These are phyloP conservation scores for Myrica gale DNA, from an alignment of 306 rosid genomes.

Conservation along the genomic window DNA sequence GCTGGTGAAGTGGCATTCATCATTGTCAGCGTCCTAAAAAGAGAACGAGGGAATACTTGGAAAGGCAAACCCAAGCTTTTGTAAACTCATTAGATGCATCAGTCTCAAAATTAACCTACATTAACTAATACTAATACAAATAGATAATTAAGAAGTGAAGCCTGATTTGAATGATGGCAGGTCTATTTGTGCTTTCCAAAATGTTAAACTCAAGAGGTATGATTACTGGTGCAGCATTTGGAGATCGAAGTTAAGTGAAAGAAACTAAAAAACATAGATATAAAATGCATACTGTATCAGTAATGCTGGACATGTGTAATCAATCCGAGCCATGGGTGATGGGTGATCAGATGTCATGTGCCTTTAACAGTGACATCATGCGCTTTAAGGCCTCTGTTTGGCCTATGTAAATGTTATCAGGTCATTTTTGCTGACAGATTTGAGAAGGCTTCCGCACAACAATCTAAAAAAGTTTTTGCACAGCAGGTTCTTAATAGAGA, in stretches of 20 bases:
- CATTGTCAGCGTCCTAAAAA: conserved; percentile 51
- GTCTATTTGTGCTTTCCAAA: neutral
- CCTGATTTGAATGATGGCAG: neutral
- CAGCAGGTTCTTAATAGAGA: neutral
- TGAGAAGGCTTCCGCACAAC: neutral
- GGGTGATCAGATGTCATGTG: neutral
- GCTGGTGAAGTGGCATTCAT: conserved; percentile 48
- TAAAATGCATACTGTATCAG: neutral
- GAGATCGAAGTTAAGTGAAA: neutral
- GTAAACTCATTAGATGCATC: neutral
- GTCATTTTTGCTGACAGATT: neutral
- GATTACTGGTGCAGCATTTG: too few relatives aligned
- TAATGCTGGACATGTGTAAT: neutral
- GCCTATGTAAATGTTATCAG: too few relatives aligned
- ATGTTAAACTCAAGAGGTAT: too few relatives aligned
- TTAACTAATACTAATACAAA: neutral
- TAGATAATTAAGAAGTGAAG: neutral
- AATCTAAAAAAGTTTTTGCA: neutral
- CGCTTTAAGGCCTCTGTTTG: neutral
- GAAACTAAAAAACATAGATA: neutral
- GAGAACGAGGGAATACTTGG: conserved; percentile 33
- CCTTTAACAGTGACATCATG: neutral
- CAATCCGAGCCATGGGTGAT: neutral
- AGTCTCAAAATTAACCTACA: neutral
- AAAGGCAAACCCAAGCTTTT: conserved; percentile 31